These are phyloP conservation scores for Massarina eburnea DNA, from an alignment of 2,329 filamentous ascomycete genomes.

Conservation along the genomic window DNA sequence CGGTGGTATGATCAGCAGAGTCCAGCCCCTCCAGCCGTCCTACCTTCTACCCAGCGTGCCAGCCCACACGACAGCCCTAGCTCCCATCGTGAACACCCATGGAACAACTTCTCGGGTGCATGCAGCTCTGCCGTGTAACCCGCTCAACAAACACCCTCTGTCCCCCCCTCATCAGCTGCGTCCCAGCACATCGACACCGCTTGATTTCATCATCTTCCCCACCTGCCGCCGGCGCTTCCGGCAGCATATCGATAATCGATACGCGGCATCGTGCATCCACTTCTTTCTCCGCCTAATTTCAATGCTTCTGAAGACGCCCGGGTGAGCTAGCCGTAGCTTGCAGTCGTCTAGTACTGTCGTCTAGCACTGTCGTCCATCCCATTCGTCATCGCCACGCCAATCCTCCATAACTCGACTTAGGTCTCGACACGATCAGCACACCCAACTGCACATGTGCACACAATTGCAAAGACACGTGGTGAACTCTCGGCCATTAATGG, in stretches of 20 bases:
- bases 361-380: neutral
- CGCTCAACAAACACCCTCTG: neutral
- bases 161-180: neutral
- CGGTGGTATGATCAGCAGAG: neutral
- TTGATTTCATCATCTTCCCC: neutral
- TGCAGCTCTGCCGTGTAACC: neutral
- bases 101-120: neutral
- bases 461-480: no score
- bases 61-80: neutral
- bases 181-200: neutral
- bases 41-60: neutral
- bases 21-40: neutral
- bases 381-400: constrained; percentile 1
- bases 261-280: neutral
- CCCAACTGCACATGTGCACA: neutral
- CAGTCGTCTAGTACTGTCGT: neutral
- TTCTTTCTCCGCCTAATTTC: neutral
- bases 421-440: neutral
- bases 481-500: no score
- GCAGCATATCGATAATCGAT: neutral
- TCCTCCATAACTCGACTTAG: neutral
- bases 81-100: neutral
- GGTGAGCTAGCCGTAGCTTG: no score
- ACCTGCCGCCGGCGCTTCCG: neutral
- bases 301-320: no score